These are phyloP conservation scores for Fusarium napiforme DNA, from an alignment of 2,329 filamentous ascomycete species.

Conservation along the genomic window DNA sequence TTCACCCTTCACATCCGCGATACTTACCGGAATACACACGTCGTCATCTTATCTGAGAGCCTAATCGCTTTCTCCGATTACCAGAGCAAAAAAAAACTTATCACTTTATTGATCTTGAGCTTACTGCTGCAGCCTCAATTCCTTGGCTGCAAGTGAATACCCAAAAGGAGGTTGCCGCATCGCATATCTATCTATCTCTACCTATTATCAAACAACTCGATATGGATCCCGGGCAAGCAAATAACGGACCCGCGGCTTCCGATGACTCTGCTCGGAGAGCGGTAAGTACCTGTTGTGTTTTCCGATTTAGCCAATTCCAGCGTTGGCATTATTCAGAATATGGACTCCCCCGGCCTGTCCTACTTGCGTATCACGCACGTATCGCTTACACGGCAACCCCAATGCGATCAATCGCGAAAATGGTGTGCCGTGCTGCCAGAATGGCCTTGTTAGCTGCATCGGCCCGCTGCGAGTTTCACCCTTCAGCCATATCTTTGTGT, in stretches of 20 bases:
- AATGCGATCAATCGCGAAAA: not conserved
- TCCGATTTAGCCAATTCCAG: slow-evolving; percentile 12
- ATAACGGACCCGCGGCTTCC: slow-evolving; percentile 47
- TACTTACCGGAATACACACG: not conserved
- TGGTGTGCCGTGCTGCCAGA: not conserved
- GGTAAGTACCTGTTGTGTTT: slow-evolving; percentile 47
- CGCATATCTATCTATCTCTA: not conserved
- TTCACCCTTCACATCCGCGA: not conserved
- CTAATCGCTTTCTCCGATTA: not conserved
- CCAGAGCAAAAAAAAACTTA: not conserved
- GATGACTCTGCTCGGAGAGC: slow-evolving; percentile 52
- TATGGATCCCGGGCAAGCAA: slow-evolving; percentile 34
- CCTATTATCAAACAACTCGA: not conserved
- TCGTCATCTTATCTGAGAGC: slow-evolving; percentile 2
- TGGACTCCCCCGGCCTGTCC: not conserved
- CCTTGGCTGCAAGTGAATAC: not conserved
- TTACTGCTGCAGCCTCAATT: not conserved
- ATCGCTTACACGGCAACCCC: not conserved
- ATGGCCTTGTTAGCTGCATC: not conserved
- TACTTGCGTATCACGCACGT: not conserved
- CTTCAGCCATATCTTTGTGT: not conserved
- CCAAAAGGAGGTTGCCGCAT: not conserved
- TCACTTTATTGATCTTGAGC: not conserved
- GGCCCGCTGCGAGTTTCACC: not conserved
- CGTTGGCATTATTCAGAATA: not conserved